Conservation (phyloP, 2,329 filamentous ascomycete genomes). For the Ophiocordyceps robertsii region DNA sequence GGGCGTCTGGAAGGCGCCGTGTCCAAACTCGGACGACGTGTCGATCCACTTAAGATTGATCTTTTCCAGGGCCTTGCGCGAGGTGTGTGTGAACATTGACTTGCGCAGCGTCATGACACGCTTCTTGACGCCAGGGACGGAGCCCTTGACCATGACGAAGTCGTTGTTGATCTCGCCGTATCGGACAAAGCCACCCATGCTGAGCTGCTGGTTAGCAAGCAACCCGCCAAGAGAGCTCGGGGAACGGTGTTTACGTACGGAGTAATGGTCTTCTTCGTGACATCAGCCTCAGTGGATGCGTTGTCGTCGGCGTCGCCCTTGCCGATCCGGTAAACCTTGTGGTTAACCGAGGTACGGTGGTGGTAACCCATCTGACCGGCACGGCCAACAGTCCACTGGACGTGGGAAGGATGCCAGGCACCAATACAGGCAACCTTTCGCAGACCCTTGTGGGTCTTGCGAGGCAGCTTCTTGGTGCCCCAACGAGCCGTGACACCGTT, state of each 20-base stretch:
- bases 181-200: slow-evolving; percentile 97
- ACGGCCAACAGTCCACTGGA: slow-evolving; percentile 99
- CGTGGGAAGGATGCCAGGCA: slow-evolving; percentile 99
- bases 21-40: slow-evolving; percentile 98
- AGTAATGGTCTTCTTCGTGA: slow-evolving; percentile 99
- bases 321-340: slow-evolving; percentile 99
- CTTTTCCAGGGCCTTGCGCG: slow-evolving; percentile 93
- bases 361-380: slow-evolving; percentile 99
- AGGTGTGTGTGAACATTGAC: slow-evolving; percentile 96
- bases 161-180: slow-evolving; percentile 99
- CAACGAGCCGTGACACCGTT: slow-evolving; percentile 93
- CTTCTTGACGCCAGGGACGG: slow-evolving; percentile 97
- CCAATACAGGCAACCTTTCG: slow-evolving; percentile 99
- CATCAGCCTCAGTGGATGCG: slow-evolving; percentile 87
- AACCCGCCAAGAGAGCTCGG: background rate
- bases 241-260: slow-evolving; percentile 56
- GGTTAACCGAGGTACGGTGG: slow-evolving; percentile 99
- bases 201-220: slow-evolving; percentile 29
- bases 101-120: slow-evolving; percentile 97
- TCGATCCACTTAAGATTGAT: slow-evolving; percentile 99
- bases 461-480: slow-evolving; percentile 99
- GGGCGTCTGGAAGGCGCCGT: slow-evolving; percentile 97
- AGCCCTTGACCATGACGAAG: slow-evolving; percentile 96
- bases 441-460: slow-evolving; percentile 99
- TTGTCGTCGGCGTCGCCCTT: slow-evolving; percentile 84